Percentiles rank a stretch among this genome's conserved stretches.
These are phyloP conservation scores for Tuber brumale DNA, from an alignment of 495 filamentous ascomycete species.

Conservation along the genomic window DNA sequence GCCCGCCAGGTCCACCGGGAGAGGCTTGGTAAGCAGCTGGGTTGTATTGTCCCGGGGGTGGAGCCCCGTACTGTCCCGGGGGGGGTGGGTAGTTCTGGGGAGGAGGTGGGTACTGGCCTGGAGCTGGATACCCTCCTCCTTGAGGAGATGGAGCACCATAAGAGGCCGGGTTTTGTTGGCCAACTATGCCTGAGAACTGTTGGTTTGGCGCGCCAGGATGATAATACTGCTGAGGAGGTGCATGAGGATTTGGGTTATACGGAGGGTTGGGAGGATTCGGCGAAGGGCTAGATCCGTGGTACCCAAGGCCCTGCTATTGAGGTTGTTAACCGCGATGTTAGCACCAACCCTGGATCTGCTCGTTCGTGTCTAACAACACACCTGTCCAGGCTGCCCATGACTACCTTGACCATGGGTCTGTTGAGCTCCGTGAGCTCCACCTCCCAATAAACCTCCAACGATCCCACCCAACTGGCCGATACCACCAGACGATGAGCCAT, in stretches of 20 bases:
- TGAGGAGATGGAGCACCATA: conserved; percentile 28
- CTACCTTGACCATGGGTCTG: not conserved
- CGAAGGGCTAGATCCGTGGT: conserved; percentile 10
- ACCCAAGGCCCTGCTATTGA: conserved; percentile 27
- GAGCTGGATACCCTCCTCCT: conserved; percentile 20
- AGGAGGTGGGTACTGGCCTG: conserved; percentile 13
- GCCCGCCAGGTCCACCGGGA: conserved; percentile 16
- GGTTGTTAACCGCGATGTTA: conserved; percentile 9
- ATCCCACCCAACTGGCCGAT: conserved; percentile 29
- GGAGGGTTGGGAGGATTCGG: conserved; percentile 22
- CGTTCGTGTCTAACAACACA: not conserved
- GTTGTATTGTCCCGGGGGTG: conserved; percentile 25
- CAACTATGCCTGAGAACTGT: conserved; percentile 30
- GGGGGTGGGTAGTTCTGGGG: conserved; percentile 39
- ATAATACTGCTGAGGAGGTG: conserved; percentile 28
- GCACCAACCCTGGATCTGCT: not conserved
- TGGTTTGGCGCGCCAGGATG: conserved; percentile 28
- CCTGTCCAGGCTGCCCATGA: conserved; percentile 4
- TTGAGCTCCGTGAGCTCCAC: conserved; percentile 21
- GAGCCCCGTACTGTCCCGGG: conserved; percentile 40
- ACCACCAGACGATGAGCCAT: conserved; percentile 16
- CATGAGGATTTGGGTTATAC: conserved; percentile 22
- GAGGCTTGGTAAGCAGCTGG: conserved; percentile 22
- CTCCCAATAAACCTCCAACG: conserved; percentile 29
- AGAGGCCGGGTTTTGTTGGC: conserved; percentile 26